A percentile compares a stretch with the other conserved stretches of the same genome.
phyloP scores from a whole-genome alignment of 2,329 filamentous ascomycete genomes.

The Thielaviopsis ethacetica region DNA sequence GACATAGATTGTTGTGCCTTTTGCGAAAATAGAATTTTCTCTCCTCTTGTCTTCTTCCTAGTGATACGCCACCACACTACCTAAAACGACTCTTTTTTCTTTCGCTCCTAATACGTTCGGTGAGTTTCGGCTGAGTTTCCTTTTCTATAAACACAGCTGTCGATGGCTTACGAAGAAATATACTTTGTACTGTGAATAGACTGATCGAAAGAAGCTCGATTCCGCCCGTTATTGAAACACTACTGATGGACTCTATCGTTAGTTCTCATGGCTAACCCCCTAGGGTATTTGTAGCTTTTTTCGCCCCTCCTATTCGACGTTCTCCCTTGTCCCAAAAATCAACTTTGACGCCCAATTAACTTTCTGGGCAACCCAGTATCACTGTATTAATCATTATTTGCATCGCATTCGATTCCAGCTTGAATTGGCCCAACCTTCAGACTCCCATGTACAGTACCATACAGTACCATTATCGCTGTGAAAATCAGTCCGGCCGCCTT shows the following conservation, averaged over 20 bases:
- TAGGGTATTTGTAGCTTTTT: background rate
- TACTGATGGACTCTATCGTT: background rate
- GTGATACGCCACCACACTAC: background rate
- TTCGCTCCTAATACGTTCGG: background rate
- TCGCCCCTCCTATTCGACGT: background rate
- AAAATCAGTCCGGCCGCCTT: background rate
- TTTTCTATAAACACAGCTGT: background rate
- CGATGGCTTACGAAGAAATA: no score
- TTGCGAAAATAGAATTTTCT: background rate
- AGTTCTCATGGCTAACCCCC: background rate
- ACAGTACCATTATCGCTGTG: background rate
- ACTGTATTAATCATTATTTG: background rate
- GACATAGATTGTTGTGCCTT: background rate
- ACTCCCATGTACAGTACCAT: no score
- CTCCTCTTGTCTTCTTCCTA: background rate
- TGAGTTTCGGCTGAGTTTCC: background rate
- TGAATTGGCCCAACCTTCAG: background rate
- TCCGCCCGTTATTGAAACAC: background rate
- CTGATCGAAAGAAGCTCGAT: background rate
- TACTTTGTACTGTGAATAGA: background rate
- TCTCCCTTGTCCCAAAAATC: background rate
- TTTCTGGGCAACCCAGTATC: background rate
- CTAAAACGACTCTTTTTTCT: background rate
- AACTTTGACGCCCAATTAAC: background rate
- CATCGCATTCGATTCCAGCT: background rate